These are phyloP conservation scores for Phlyctochytrium arcticum DNA, from an alignment of 192 early-diverging fungal genomes.

Conservation along the genomic window DNA sequence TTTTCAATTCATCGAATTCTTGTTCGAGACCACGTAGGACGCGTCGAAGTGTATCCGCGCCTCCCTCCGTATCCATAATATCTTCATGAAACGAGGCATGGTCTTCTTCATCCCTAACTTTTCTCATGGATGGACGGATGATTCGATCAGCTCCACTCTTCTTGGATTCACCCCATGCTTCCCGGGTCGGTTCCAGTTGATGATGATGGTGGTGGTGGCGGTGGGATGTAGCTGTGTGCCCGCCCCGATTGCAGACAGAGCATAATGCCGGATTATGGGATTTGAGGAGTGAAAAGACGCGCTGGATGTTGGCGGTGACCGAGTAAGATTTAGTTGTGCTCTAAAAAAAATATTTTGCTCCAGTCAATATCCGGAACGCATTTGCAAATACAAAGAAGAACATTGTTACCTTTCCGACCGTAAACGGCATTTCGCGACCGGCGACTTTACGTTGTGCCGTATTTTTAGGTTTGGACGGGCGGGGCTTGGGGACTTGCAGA, in stretches of 20 bases:
- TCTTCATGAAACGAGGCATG: slow-evolving; percentile 20
- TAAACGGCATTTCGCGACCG: slow-evolving; percentile 51
- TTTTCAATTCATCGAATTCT: slow-evolving; percentile 38
- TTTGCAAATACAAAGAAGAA: not conserved
- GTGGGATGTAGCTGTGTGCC: too few species aligned
- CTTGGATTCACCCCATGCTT: too few species aligned
- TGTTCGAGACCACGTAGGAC: slow-evolving; percentile 36
- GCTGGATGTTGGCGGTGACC: slow-evolving; percentile 57
- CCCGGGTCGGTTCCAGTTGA: too few species aligned
- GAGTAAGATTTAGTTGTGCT: slow-evolving; percentile 52
- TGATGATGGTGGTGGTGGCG: too few species aligned
- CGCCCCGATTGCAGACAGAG: slow-evolving; percentile 35
- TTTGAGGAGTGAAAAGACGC: slow-evolving; percentile 53
- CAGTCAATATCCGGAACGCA: too few species aligned
- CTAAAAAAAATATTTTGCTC: slow-evolving; percentile 18
- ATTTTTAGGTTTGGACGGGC: too few species aligned
- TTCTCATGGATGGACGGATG: too few species aligned
- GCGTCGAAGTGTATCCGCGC: slow-evolving; percentile 23
- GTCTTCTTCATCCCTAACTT: too few species aligned
- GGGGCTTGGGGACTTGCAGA: too few species aligned
- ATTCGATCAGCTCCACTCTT: too few species aligned
- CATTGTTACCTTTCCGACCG: slow-evolving; percentile 46
- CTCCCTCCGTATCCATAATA: slow-evolving; percentile 1
- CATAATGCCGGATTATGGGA: slow-evolving; percentile 54
- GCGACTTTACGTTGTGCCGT: too few species aligned